Base-by-base conservation (phyloP, 2,329 filamentous ascomycete genomes). In the Cladosporium sp. region DNA sequence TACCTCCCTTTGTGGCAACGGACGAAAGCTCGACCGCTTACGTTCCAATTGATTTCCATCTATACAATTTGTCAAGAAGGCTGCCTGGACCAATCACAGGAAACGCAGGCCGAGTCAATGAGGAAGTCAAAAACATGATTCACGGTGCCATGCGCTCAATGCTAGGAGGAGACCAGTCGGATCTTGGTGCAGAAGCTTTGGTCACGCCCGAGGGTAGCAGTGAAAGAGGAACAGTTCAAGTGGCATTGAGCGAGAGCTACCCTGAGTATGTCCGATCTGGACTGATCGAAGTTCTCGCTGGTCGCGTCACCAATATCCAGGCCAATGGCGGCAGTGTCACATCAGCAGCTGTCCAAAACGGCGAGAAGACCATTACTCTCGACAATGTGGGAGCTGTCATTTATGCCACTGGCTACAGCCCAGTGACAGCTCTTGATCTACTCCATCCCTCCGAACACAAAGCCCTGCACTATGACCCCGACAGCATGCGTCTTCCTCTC, bases 371-470 rank as follows among this genome's bases (percentile, higher is more conserved):
- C 4, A 1, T 92, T 3, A 55, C 18, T 12, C 32, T 66, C 11
- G 74, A 83, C 0, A 80, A 89, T 59, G 78, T 93, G 34, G 86
- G 85, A 0, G 90, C 88, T 0, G 83, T 95, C 12, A 82, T 96
- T 1, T 83, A 92, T 21, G 91, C 91, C 0, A 94, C 91, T 0
- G 92, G 92, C 1, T 96, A 92, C 74, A 85, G 88, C 5, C 84
- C 90, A 0, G 83, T 85, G 0, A 78, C 84, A 0, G 88, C 88
- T 0, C 77, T 95, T 11, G 83, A 85, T 5, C 92, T 89, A 69
- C 81, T 96, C 0, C 84, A 88, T 0, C 60, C 79, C 0, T 77
- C 85, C 0, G 79, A 91, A 4, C 83, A 88, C 41, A 70, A 83
- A 3, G 80, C 78, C 0, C 81, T 96, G 2, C 80, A 87, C 7